Evolutionary conservation across 768 basidiomycete species (phyloP), one percentile per base, ranked within the genome.

Genomic region (Termitomyces sp.): DNA sequence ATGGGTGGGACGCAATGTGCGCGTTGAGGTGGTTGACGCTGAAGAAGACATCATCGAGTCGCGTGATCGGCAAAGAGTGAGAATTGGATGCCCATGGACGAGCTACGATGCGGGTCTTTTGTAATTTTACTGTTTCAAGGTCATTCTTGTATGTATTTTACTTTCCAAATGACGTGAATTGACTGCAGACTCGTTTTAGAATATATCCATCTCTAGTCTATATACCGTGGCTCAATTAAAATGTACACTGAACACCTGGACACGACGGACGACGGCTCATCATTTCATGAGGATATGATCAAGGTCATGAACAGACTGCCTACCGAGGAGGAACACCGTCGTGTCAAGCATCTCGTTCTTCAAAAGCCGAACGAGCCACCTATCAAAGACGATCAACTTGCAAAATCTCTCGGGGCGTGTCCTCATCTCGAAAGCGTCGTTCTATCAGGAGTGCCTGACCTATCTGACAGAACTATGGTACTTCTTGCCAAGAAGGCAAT

Each of bases 381-480:
- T 23, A 71, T 90, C 16, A 76, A 75, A 32, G 85, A 92, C 64
- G 79, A 84, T 52, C 73, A 82, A 54, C 76, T 96, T 40, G 79
- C 80, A 12, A 56, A 67, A 6, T 78, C 86, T 27, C 70, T 94
- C 51, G 66, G 73, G 2, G 69, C 73, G 45, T 88, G 86, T 68
- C 81, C 84, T 14, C 81, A 85, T 56, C 75, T 94, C 46, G 80
- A 87, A 67, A 81, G 84, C 4, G 79, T 85, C 23, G 79, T 83
- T 46, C 75, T 94, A n/a, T 80, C 80, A 14, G 86, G 85, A n/a
- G 78, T 88, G 14, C 75, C 76, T 52, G 80, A 84, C 58, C 78
- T 83, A 16, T 83, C 85, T 27, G 89, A 95, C 75, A 76, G 78
- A 60, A 84, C 89, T 7, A 68, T 95, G 43, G 74, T 81, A 39